phyloP scores from a whole-genome alignment of 2,329 filamentous ascomycete species.

The Trichoderma sp. region DNA sequence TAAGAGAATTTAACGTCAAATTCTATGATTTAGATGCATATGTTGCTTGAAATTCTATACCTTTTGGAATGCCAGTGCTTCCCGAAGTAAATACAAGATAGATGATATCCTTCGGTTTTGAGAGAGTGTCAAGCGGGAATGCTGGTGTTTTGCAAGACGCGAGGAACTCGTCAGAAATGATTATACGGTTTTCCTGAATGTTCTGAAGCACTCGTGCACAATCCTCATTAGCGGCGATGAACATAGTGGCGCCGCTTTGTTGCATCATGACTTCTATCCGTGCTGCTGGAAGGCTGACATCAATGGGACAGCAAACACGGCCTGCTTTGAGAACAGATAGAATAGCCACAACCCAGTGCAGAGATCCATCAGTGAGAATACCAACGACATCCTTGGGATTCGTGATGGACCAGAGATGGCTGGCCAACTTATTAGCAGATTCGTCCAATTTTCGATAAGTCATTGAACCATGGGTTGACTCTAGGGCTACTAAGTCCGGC shows the following conservation, averaged over 20 bases:
- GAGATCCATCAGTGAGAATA: background rate
- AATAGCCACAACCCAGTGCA: background rate
- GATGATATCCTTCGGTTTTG: background rate
- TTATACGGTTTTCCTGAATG: background rate
- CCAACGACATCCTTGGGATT: background rate
- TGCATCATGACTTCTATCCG: background rate
- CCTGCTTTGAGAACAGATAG: background rate
- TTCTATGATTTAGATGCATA: background rate
- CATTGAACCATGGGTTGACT: background rate
- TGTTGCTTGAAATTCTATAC: background rate
- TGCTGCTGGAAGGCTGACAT: background rate
- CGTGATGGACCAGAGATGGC: background rate
- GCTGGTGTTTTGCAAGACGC: background rate
- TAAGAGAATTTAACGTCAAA: background rate
- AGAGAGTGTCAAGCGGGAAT: background rate
- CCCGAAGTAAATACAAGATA: background rate
- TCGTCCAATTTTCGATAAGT: background rate
- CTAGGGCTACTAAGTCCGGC: background rate
- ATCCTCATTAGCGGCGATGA: background rate
- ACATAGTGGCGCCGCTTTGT: background rate
- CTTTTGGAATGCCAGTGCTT: background rate
- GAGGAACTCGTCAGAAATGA: background rate
- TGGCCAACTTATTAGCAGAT: background rate
- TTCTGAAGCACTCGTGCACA: background rate
- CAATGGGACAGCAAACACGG: background rate